Conservation (phyloP, 371 early-diverging fungal genomes). For the Mucor saturninus region DNA sequence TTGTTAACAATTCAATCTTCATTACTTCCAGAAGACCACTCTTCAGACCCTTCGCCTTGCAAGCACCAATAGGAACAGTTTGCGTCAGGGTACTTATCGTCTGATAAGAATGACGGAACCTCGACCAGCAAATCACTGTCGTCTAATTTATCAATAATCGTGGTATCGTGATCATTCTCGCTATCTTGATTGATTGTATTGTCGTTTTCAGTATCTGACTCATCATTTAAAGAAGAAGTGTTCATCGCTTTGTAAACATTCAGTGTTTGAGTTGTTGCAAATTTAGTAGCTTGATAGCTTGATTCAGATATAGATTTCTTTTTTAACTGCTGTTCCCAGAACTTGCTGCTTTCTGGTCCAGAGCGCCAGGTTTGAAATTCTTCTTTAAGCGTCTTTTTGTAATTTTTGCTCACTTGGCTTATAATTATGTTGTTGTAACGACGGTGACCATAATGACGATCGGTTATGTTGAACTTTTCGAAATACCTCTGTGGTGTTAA, state of each 20-base stretch:
- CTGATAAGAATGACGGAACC: neutral
- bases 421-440: slow-evolving; percentile 3
- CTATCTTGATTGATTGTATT: neutral
- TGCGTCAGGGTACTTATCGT: slow-evolving; percentile 1
- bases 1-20: slow-evolving; percentile 1
- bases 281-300: slow-evolving; percentile 5
- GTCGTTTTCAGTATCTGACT: neutral
- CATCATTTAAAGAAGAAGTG: neutral
- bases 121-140: neutral
- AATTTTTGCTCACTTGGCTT: neutral
- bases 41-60: slow-evolving; percentile 3
- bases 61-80: slow-evolving; percentile 1
- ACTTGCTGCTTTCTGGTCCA: neutral
- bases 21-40: neutral
- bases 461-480: slow-evolving; percentile 1
- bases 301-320: slow-evolving; percentile 7
- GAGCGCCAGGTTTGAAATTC: slow-evolving; percentile 7
- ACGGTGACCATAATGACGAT: neutral
- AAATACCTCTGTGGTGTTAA: neutral
- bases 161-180: neutral
- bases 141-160: neutral
- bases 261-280: slow-evolving; percentile 2
- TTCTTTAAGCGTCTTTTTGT: neutral
- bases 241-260: slow-evolving; percentile 2
- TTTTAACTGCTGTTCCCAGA: slow-evolving; percentile 5